These are phyloP conservation scores for Nitzschia inconspicua DNA, from an alignment of 108 stramenopile species.

Conservation along the genomic window DNA sequence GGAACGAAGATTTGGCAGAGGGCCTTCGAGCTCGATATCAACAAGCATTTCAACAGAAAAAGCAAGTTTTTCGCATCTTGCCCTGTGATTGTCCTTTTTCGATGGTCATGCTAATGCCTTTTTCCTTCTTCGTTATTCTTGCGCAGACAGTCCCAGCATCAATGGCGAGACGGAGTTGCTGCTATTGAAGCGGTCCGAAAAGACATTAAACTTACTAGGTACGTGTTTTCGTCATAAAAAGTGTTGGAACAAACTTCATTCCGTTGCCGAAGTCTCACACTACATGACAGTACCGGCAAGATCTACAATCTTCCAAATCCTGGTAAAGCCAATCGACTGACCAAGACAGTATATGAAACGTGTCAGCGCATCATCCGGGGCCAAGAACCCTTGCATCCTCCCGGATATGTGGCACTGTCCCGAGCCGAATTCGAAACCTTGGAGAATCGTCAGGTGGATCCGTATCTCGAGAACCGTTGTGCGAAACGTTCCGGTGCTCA, in stretches of 20 bases:
- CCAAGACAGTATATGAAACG: constrained; percentile 3
- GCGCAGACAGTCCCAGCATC: too few species aligned
- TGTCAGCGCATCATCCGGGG: constrained; percentile 17
- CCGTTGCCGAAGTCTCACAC: too few species aligned
- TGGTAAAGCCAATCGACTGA: background rate
- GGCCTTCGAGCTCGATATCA: constrained; percentile 21
- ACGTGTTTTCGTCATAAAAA: too few species aligned
- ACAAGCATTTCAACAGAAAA: constrained; percentile 10
- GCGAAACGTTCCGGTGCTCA: constrained; percentile 23
- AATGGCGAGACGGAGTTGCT: constrained; percentile 7
- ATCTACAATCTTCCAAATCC: constrained; percentile 21
- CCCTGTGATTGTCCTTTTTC: too few species aligned
- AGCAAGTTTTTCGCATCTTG: constrained; percentile 4
- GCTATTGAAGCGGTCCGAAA: constrained; percentile 18
- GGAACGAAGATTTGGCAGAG: constrained; percentile 28
- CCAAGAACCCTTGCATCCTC: constrained; percentile 5
- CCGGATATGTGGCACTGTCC: constrained; percentile 1
- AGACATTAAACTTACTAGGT: too few species aligned
- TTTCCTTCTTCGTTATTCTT: too few species aligned
- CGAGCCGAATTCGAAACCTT: background rate
- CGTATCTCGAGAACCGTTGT: constrained; percentile 7
- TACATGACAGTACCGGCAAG: background rate
- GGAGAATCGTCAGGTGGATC: background rate
- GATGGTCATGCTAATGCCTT: too few species aligned
- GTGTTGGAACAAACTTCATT: too few species aligned